These are phyloP conservation scores for Aspergillus haitiensis DNA, from an alignment of 495 filamentous ascomycete genomes.

Conservation along the genomic window DNA sequence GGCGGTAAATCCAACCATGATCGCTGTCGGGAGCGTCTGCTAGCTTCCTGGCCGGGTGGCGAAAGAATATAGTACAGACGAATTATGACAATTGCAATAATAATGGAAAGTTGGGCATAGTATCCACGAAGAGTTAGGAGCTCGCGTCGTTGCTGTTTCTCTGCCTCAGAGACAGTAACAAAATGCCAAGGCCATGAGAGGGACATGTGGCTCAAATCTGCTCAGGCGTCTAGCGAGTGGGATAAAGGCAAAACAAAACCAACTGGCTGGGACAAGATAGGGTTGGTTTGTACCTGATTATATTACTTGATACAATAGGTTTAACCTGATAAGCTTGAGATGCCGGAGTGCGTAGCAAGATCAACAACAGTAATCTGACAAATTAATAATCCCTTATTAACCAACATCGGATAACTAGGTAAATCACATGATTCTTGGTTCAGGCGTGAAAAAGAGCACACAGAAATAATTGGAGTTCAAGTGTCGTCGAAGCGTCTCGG, in stretches of 20 bases:
- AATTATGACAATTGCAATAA: slow-evolving; percentile 49
- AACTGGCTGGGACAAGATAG: background rate
- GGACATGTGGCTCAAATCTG: slow-evolving; percentile 28
- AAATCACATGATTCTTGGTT: too few relatives aligned
- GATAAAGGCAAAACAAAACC: background rate
- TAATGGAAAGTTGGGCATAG: slow-evolving; percentile 60
- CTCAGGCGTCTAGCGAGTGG: background rate
- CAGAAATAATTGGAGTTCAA: too few relatives aligned
- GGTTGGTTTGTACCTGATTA: background rate
- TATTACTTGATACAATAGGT: too few relatives aligned
- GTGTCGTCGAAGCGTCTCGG: too few relatives aligned
- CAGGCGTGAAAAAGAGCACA: too few relatives aligned
- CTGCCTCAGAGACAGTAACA: slow-evolving; percentile 51
- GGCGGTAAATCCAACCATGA: slow-evolving; percentile 63
- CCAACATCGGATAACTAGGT: too few relatives aligned
- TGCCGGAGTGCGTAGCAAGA: too few relatives aligned
- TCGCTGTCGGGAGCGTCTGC: slow-evolving; percentile 31
- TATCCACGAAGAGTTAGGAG: slow-evolving; percentile 60
- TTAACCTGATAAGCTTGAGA: too few relatives aligned
- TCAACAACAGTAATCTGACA: too few relatives aligned
- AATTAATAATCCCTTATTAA: too few relatives aligned
- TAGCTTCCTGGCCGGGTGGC: slow-evolving; percentile 10
- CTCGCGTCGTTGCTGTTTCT: slow-evolving; percentile 56
- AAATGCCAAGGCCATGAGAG: slow-evolving; percentile 62
- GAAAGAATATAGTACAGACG: slow-evolving; percentile 29